A percentile compares a stretch with the other conserved stretches of the same genome.
Conservation (phyloP, 345 rosid species). For the Streptanthus diversifolius region DNA sequence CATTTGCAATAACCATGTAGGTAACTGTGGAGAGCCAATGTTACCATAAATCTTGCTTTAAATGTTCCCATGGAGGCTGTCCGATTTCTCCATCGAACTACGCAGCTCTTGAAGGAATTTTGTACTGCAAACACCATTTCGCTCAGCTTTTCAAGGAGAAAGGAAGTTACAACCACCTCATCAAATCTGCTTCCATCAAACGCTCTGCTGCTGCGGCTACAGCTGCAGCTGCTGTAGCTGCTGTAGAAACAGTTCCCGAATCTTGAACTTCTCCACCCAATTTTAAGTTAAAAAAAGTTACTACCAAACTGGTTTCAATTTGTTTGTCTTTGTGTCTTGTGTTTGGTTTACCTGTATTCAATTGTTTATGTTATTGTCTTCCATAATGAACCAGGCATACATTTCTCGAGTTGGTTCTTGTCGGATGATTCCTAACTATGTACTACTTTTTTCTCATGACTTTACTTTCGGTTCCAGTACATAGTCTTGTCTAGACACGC, state of each 20-base stretch:
- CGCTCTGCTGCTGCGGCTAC: slow-evolving; percentile 59
- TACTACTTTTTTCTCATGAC: neutral
- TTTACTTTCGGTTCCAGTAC: neutral
- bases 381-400: slow-evolving; percentile 1
- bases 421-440: slow-evolving; percentile 8
- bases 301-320: slow-evolving; percentile 3
- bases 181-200: slow-evolving; percentile 77
- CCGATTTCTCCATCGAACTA: slow-evolving; percentile 85
- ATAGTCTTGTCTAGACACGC: neutral
- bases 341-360: neutral
- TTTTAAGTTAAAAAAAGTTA: neutral
- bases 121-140: slow-evolving; percentile 96
- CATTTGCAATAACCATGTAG: slow-evolving; percentile 21
- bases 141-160: slow-evolving; percentile 98
- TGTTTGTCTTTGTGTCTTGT: neutral
- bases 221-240: slow-evolving; percentile 62
- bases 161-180: slow-evolving; percentile 91
- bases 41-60: slow-evolving; percentile 94
- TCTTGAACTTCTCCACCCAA: too few species aligned
- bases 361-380: slow-evolving; percentile 7
- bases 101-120: slow-evolving; percentile 92
- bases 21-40: slow-evolving; percentile 85
- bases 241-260: slow-evolving; percentile 61
- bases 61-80: slow-evolving; percentile 96
- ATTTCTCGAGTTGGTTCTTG: slow-evolving; percentile 9